Percentiles rank a stretch among this genome's conserved stretches.
phyloP scores from a whole-genome alignment of 108 stramenopile species.

The Parietichytrium sp. region DNA sequence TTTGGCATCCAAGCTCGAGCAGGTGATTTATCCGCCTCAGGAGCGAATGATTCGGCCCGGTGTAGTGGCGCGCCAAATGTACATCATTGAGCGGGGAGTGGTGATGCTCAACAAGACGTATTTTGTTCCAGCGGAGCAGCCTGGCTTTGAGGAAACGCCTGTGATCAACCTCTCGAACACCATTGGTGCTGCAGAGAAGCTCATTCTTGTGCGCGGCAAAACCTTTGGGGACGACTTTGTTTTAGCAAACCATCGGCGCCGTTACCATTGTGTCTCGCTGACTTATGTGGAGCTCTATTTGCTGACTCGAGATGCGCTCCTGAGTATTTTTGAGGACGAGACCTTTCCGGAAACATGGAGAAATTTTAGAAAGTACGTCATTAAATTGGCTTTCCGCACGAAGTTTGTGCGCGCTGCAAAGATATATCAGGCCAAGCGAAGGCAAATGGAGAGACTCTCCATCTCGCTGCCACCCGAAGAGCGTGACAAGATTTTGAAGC shows the following conservation, averaged over 20 bases:
- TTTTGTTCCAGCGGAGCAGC: neutral
- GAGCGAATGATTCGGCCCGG: constrained; percentile 2
- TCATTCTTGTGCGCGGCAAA: constrained; percentile 3
- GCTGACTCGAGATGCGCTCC: neutral
- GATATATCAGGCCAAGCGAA: too few species aligned
- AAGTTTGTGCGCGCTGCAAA: constrained; percentile 19
- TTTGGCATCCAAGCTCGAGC: neutral
- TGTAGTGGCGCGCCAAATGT: neutral
- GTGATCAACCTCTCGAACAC: neutral
- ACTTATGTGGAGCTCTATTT: constrained; percentile 11
- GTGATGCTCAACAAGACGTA: constrained; percentile 22
- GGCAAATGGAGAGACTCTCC: too few species aligned
- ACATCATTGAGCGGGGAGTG: constrained; percentile 12
- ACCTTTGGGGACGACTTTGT: constrained; percentile 27
- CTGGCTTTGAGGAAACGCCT: too few species aligned
- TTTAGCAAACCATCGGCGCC: neutral
- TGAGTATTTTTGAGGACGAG: neutral
- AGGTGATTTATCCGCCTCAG: neutral
- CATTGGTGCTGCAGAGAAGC: neutral
- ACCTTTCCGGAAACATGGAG: constrained; percentile 6
- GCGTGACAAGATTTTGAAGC: too few species aligned
- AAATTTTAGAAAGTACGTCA: constrained; percentile 9
- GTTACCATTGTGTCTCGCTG: neutral
- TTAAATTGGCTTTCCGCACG: constrained; percentile 28
- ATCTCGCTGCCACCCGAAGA: too few species aligned